Base-by-base conservation (phyloP, 805 yeast genomes). In the Brettanomyces sp. region DNA sequence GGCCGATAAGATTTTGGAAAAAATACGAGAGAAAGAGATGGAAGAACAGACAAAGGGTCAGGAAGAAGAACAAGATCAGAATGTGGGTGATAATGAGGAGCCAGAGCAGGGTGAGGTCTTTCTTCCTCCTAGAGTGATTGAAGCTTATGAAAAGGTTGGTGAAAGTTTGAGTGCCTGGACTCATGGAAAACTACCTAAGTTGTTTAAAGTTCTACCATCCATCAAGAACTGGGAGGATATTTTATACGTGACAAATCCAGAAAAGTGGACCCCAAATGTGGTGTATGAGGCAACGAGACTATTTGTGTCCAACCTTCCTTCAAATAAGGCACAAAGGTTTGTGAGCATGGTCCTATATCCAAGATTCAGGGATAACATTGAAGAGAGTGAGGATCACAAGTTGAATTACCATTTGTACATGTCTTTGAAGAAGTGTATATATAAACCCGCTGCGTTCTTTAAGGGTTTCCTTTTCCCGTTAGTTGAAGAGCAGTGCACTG, bases 401-500 rank as follows among this genome's bases (percentile, higher is more conserved):
- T 74, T 93, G 52, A 91, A 95, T 66, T 91, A 93, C 61, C 99
- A 93, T 62, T 72, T 93, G 38, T 93, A 93, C 65, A 79, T 96
- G 58, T 81, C 99, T 0, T 68, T 93, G 55, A 91, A 90, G 65
- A 93, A 93, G 68, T 79, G 97, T 0, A 73, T 95, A 45, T 93
- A 93, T 72, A 93, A 93, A 64, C 99, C 99, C 30, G 89, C 93
- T 46, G 99, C 99, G 9, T 93, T 91, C 59, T 93, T 91, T 76
- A 91, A 89, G 65, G 99, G 99, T 1, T 89, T 93, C 59, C 69
- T 93, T 49, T 86, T 93, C 61, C 98, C 97, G 23, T 70, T 93
- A 48, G 85, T 89, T 14, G 95, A 88, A 57, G 75, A 79, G n/a
- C 85, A 85, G 45, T 90, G 98, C 65, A 75, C 95, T 4, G 82